phyloP scores from a whole-genome alignment of 345 rosid species.

The Capsella bursapastoris region DNA sequence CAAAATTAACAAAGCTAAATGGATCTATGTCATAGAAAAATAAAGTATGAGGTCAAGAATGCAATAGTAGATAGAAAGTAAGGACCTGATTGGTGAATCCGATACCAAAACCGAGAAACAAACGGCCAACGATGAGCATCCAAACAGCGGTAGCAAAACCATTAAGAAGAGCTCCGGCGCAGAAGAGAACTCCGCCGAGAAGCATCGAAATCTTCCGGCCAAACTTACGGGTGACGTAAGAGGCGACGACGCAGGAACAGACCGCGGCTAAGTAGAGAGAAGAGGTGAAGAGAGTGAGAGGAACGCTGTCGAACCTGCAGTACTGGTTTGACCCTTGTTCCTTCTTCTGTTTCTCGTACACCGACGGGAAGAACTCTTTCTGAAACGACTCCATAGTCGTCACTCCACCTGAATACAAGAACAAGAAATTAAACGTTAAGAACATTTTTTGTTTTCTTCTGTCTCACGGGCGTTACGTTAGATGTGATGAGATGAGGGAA shows the following conservation, averaged over 20 bases:
- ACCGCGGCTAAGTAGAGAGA: conserved; percentile 88
- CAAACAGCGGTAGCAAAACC: conserved; percentile 68
- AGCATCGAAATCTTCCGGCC: conserved; percentile 89
- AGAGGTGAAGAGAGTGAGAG: conserved; percentile 83
- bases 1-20: too few species aligned
- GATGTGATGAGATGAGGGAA: too few species aligned
- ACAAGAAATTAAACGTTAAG: background rate
- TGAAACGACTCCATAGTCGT: conserved; percentile 74
- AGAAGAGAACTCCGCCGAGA: conserved; percentile 77
- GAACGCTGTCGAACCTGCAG: conserved; percentile 67
- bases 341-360: conserved; percentile 53
- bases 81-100: conserved; percentile 94
- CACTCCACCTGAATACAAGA: conserved; percentile 67
- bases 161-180: conserved; percentile 74
- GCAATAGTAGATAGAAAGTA: background rate
- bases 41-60: background rate
- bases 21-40: background rate
- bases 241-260: conserved; percentile 67
- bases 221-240: conserved; percentile 65
- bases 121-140: conserved; percentile 88
- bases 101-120: conserved; percentile 86
- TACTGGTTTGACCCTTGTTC: conserved; percentile 54
- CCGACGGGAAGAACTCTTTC: conserved; percentile 66
- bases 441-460: background rate
- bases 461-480: too few species aligned